phyloP scores from a whole-genome alignment of 1,139 yeast species.

The Yamadazyma siamensis region DNA sequence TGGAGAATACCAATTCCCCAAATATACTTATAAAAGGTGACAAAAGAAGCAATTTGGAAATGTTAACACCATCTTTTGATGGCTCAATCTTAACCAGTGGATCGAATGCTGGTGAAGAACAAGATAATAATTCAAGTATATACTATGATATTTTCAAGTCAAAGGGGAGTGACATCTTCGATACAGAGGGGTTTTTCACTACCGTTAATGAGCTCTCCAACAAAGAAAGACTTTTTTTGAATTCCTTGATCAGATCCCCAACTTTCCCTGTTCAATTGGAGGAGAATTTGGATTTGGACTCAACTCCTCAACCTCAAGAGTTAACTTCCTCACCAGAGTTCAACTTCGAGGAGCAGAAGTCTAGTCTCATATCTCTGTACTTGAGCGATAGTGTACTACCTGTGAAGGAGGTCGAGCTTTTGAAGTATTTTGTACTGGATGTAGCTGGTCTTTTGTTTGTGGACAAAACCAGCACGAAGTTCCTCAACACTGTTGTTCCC shows the following conservation, averaged over 20 bases:
- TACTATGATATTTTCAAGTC: no score
- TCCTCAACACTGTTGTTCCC: slow-evolving; percentile 17
- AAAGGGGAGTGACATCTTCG: no score
- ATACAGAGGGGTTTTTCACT: slow-evolving; percentile 7
- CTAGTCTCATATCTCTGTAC: slow-evolving; percentile 8
- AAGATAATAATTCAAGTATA: no score
- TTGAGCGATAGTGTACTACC: slow-evolving; percentile 6
- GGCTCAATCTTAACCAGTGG: no score
- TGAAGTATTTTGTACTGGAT: slow-evolving; percentile 16
- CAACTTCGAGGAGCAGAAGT: slow-evolving; percentile 11
- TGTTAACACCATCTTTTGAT: no score
- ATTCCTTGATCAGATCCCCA: slow-evolving; percentile 13
- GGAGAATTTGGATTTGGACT: not conserved
- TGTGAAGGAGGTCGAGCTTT: slow-evolving; percentile 11
- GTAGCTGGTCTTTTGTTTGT: slow-evolving; percentile 17
- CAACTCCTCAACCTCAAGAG: slow-evolving; percentile 1
- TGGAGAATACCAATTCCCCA: no score
- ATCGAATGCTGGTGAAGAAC: no score
- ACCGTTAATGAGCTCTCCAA: slow-evolving; percentile 7
- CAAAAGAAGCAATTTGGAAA: no score
- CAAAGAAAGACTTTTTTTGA: slow-evolving; percentile 14
- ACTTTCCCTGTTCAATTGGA: slow-evolving; percentile 9
- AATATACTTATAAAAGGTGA: no score
- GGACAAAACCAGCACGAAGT: slow-evolving; percentile 18
- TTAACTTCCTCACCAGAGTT: slow-evolving; percentile 7